Base-by-base conservation (phyloP, 139 green algal species). In the Tetradesmus lagerheimii region DNA sequence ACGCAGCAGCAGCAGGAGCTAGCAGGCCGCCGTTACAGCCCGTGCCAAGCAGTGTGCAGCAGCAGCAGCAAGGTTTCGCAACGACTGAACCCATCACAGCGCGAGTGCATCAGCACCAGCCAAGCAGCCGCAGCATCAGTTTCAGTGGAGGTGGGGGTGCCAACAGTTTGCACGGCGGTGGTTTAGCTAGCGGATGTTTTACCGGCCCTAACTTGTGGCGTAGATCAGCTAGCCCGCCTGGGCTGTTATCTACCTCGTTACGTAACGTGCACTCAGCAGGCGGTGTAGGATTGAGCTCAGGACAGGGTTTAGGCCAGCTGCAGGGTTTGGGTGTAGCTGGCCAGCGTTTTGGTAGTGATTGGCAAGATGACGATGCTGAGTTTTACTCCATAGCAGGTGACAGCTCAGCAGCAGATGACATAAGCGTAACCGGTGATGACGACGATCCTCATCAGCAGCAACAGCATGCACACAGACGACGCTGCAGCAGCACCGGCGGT, bases 311-410 rank as follows among this genome's bases (percentile, higher is more conserved):
- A 64, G 31, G 31, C 18, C 71, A 80, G 14, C 18, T 80, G 74
- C 31, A 80, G 34, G 74, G 74, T 39, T 43, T 31, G 23, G 35
- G 74, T 23, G 3, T 45, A 39, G 34, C 74, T 16, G 74, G 74
- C 5, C 34, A 83, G 4, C 84, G 71, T 45, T 43, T 83, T 12
- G 39, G 86, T 31, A 47, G 75, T n/a, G 35, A 76, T 6, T 84
- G 71, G 74, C 50, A 53, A 0, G 86, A 90, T 79, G 45, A 41
- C 50, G 91, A 93, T 37, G 91, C 85, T 0, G 91, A 93, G 77
- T 93, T 93, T 57, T 93, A 71, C 45, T 93, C 91, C 0, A 81
- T 93, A 2, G 91, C 84, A 4, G 91, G 91, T 29, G 78, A 90
- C 31, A 90, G 78, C 35, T 78, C 80, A 29, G 62, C 35, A 34